Conservation (phyloP, 345 rosid genomes). For the Pistacia vera region DNA sequence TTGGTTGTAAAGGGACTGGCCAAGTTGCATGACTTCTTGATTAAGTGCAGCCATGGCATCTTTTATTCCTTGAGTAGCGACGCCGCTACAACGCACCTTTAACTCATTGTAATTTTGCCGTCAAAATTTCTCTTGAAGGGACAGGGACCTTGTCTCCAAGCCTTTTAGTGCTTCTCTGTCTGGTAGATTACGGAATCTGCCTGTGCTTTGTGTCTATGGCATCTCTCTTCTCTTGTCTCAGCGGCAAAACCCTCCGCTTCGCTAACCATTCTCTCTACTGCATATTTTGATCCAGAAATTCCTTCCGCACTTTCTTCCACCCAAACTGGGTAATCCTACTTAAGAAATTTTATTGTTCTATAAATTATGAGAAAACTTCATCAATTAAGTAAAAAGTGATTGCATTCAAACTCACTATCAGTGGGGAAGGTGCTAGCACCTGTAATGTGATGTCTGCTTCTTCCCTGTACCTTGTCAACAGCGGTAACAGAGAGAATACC, state of each 20-base stretch:
- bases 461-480: conserved; percentile 84
- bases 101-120: no score
- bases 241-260: conserved; percentile 80
- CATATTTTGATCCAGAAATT: conserved; percentile 9
- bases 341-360: conserved; percentile 21
- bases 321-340: no score
- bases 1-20: background rate
- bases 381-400: no score
- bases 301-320: no score
- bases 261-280: conserved; percentile 78
- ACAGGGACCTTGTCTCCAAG: conserved; percentile 68
- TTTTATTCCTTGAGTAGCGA: no score
- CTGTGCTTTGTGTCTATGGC: conserved; percentile 87
- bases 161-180: conserved; percentile 89
- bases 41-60: no score
- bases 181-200: conserved; percentile 86
- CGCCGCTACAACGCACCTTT: no score
- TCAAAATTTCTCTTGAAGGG: conserved; percentile 34
- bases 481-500: conserved; percentile 86
- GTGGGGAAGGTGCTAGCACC: conserved; percentile 94
- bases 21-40: no score
- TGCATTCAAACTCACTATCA: conserved; percentile 49
- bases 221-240: conserved; percentile 89
- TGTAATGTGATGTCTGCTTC: conserved; percentile 93
- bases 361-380: background rate